These are phyloP conservation scores for Pilaira anomala DNA, from an alignment of 192 early-diverging fungal species.

Conservation along the genomic window DNA sequence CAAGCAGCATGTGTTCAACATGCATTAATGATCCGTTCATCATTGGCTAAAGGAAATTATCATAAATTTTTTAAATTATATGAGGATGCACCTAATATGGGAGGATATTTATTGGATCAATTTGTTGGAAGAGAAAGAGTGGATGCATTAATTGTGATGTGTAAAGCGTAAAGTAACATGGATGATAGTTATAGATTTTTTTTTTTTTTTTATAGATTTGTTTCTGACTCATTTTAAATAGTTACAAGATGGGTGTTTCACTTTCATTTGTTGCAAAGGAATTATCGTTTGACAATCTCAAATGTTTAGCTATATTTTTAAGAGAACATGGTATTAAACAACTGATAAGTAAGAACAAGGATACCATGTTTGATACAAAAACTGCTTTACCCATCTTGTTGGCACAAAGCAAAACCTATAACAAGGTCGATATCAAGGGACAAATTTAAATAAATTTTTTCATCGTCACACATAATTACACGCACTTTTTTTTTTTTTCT, in stretches of 20 bases:
- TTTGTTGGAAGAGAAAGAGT: constrained; percentile 87
- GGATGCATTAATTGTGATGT: constrained; percentile 69
- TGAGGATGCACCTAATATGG: constrained; percentile 77
- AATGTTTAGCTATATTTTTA: constrained; percentile 49
- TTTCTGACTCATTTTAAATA: no score
- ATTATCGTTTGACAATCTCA: not conserved
- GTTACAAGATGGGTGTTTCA: constrained; percentile 16
- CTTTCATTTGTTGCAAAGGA: constrained; percentile 5
- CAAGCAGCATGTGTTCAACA: constrained; percentile 66
- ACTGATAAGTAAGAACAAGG: constrained; percentile 21
- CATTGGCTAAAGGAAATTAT: constrained; percentile 82
- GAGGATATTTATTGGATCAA: constrained; percentile 86
- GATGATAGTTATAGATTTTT: not conserved
- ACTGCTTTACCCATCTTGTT: constrained; percentile 48
- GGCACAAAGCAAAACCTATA: constrained; percentile 55
- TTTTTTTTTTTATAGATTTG: no score
- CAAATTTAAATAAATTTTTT: no score
- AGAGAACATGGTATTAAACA: constrained; percentile 31
- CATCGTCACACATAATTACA: no score
- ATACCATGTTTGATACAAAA: constrained; percentile 52
- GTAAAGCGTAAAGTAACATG: constrained; percentile 78
- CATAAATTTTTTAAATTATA: constrained; percentile 83
- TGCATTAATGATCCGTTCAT: constrained; percentile 78
- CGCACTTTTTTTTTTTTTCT: not conserved
- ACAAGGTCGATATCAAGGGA: not conserved